Evolutionary conservation across 2,329 filamentous ascomycete genomes (phyloP), one percentile per base, ranked within the genome.

Genomic region (Rachicladosporium sp.): DNA sequence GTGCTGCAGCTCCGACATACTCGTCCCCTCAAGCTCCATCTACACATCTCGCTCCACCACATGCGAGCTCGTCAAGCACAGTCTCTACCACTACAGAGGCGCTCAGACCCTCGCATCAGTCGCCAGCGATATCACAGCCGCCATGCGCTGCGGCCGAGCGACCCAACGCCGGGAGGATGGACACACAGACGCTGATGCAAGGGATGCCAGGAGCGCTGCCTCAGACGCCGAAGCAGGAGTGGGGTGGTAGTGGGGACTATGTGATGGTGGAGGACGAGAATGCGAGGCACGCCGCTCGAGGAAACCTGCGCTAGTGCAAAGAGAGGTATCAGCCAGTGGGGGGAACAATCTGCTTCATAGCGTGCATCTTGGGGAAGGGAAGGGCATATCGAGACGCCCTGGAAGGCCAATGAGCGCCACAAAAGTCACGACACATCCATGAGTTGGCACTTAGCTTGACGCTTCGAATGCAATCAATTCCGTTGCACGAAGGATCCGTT

Each of bases 181-280:
- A 50, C 44, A 46, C 50, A 21, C 42, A 50, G 29, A 38, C 43
- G 10, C 10, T 53, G 31, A 46, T 51, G 45, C 32, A 41, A 10
- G 45, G 45, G 31, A 55, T 53, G 42, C 47, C 51, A 9, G 52
- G 47, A 23, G 44, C 42, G 31, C 21, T 51, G 42, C 46, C 50
- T 23, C 33, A 33, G 30, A 45, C 43, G n/a, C 47, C 48, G 32
- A 40, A 37, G 30, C 41, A 47, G 34, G 40, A 46, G 12, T 42
- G 46, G 27, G 51, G 38, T 40, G 45, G 40, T 9, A 47, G 46
- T 31, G 48, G 47, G 29, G 55, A 58, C 31, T 58, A 58, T 38
- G 54, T 56, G 6, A 54, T 57, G 51, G 53, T 57, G 30, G 52
- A 58, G 31, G 47, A 45, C 34, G 43, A 42, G 4, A 29, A 23